Percentiles rank a stretch among this genome's conserved stretches.
Evolutionary conservation across 306 rosid species (phyloP).

Genomic region (Vigna reflexopilosa): DNA sequence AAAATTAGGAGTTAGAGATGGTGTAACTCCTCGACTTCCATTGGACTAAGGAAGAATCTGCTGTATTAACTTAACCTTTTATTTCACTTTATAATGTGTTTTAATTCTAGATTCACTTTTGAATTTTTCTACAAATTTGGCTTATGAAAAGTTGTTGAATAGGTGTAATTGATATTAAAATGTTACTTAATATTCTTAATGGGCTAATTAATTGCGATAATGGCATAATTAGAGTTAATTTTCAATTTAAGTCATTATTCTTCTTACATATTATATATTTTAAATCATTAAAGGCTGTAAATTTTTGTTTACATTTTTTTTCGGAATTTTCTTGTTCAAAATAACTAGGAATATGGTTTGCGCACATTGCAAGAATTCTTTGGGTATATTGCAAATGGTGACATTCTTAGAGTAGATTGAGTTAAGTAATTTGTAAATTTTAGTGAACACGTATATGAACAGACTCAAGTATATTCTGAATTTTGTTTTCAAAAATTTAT

Average conservation of each 20-base stretch:
- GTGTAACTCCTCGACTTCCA: constrained; percentile 77
- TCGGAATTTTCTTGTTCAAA: background rate
- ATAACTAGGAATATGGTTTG: background rate
- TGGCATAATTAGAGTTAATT: constrained; percentile 42
- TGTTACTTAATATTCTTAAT: constrained; percentile 28
- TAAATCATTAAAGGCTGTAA: constrained; percentile 34
- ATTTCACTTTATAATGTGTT: constrained; percentile 32
- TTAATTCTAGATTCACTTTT: background rate
- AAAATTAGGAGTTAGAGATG: constrained; percentile 41
- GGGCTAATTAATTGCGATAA: constrained; percentile 21
- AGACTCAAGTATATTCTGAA: background rate
- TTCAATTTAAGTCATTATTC: constrained; percentile 33
- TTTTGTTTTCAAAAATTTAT: constrained; percentile 4
- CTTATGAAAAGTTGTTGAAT: background rate
- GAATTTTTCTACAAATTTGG: constrained; percentile 3
- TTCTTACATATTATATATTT: constrained; percentile 38
- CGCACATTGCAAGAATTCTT: too few species aligned
- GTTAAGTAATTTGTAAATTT: background rate
- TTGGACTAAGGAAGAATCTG: constrained; percentile 63
- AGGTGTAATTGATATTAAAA: constrained; percentile 13
- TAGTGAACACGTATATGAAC: background rate
- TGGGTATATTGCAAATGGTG: background rate
- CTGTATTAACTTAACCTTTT: constrained; percentile 43
- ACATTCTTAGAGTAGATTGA: background rate
- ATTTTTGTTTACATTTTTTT: background rate